These are phyloP conservation scores for Lachnum nothofagi DNA, from an alignment of 2,329 filamentous ascomycete genomes.

Conservation along the genomic window DNA sequence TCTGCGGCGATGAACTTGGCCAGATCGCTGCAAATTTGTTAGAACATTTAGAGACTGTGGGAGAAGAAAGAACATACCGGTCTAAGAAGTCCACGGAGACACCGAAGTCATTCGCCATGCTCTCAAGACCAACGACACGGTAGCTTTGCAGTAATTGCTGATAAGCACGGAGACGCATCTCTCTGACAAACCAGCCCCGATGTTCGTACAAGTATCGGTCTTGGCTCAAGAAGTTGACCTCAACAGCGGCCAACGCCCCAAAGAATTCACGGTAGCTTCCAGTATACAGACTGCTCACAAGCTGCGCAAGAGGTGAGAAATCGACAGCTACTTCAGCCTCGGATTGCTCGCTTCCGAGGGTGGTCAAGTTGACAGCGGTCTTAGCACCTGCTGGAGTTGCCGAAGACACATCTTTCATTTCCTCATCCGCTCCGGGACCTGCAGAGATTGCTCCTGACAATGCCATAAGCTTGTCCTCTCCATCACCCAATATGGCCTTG, in stretches of 20 bases:
- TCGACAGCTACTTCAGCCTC: constrained; percentile 80
- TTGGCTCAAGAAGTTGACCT: constrained; percentile 88
- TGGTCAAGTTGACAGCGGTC: constrained; percentile 83
- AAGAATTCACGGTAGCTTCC: constrained; percentile 96
- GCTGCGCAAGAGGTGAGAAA: constrained; percentile 78
- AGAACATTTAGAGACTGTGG: constrained; percentile 6
- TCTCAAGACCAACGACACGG: constrained; percentile 90
- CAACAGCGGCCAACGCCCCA: constrained; percentile 78
- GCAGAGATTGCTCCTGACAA: constrained; percentile 75
- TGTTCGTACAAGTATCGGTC: constrained; percentile 96
- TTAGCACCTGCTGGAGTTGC: constrained; percentile 50
- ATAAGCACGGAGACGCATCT: constrained; percentile 95
- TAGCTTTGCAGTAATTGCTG: constrained; percentile 97
- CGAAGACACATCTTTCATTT: constrained; percentile 59
- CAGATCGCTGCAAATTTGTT: constrained; percentile 60
- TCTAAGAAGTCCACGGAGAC: constrained; percentile 96
- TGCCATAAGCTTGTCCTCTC: constrained; percentile 80
- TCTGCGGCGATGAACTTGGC: constrained; percentile 95
- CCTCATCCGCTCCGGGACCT: constrained; percentile 74
- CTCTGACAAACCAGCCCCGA: constrained; percentile 92
- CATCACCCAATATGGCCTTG: constrained; percentile 88
- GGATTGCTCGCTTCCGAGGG: constrained; percentile 67
- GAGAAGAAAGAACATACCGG: constrained; percentile 53
- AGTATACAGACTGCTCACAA: constrained; percentile 87
- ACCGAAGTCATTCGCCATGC: constrained; percentile 96